phyloP scores from a whole-genome alignment of 768 basidiomycete genomes.

The Suillus plorans region DNA sequence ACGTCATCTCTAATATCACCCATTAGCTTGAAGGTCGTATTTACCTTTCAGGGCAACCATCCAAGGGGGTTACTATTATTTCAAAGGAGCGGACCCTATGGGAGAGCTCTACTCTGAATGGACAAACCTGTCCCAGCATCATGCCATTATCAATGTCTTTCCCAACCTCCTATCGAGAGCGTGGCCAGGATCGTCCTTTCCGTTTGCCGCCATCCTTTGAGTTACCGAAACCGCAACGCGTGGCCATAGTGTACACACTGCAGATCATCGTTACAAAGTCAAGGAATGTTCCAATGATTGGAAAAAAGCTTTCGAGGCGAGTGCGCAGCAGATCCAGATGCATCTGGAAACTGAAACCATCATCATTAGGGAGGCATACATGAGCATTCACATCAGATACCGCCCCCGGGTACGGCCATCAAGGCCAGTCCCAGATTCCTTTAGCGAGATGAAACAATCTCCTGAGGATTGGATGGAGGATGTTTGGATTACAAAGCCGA shows the following conservation, averaged over 20 bases:
- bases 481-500: constrained; percentile 26
- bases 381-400: constrained; percentile 27
- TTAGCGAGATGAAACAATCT: constrained; percentile 24
- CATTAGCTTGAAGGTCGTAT: constrained; percentile 26
- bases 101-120: constrained; percentile 14
- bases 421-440: constrained; percentile 24
- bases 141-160: constrained; percentile 31
- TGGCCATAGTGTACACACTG: constrained; percentile 25
- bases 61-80: constrained; percentile 16
- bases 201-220: constrained; percentile 33
- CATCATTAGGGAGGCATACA: constrained; percentile 18
- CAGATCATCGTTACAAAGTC: constrained; percentile 23
- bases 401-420: constrained; percentile 33
- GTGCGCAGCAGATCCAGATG: background rate
- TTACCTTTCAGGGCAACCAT: constrained; percentile 15
- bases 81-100: constrained; percentile 27
- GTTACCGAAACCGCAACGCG: constrained; percentile 22
- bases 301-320: constrained; percentile 4
- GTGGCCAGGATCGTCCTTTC: constrained; percentile 14
- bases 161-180: constrained; percentile 27
- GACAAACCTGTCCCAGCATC: constrained; percentile 25
- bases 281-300: constrained; percentile 11
- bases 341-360: constrained; percentile 6
- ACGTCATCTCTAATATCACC: background rate
- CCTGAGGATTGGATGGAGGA: constrained; percentile 36